Evolutionary conservation across 2,329 filamentous ascomycete species (phyloP).

Genomic region (Nigrograna mackinnonii): DNA sequence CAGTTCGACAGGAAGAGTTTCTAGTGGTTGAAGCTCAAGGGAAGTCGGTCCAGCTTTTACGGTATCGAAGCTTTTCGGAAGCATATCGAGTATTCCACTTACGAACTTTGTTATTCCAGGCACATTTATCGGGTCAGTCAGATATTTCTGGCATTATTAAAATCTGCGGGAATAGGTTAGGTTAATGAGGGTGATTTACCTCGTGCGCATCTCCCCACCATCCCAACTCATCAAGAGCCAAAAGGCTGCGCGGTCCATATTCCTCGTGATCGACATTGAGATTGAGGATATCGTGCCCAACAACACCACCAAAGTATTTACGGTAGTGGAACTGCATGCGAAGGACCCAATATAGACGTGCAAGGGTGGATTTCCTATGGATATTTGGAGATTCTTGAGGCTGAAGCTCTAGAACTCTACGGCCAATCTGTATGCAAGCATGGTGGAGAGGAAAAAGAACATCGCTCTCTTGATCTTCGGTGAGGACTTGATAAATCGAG

Average conservation of each 20-base stretch:
- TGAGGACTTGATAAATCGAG: conserved; percentile 9
- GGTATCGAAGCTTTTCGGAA: no score
- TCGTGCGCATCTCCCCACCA: conserved; percentile 30
- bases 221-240: conserved; percentile 19
- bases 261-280: conserved; percentile 9
- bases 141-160: conserved; percentile 31
- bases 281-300: conserved; percentile 19
- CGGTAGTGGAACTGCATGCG: neutral
- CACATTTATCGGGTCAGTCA: conserved; percentile 20
- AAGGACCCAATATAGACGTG: neutral
- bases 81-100: conserved; percentile 11
- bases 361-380: neutral
- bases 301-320: conserved; percentile 1
- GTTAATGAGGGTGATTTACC: conserved; percentile 15
- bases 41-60: no score
- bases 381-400: neutral
- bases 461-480: conserved; percentile 9
- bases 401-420: conserved; percentile 15
- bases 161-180: no score
- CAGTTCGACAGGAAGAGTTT: conserved; percentile 20
- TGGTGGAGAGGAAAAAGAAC: conserved; percentile 28
- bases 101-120: conserved; percentile 12
- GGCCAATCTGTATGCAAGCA: conserved; percentile 22
- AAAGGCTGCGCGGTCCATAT: conserved; percentile 22
- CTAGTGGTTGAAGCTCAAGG: conserved; percentile 11